Evolutionary conservation across 108 stramenopile species (phyloP), one percentile per base, ranked within the genome.

Genomic region (Cyclostephanos tholiformis): DNA sequence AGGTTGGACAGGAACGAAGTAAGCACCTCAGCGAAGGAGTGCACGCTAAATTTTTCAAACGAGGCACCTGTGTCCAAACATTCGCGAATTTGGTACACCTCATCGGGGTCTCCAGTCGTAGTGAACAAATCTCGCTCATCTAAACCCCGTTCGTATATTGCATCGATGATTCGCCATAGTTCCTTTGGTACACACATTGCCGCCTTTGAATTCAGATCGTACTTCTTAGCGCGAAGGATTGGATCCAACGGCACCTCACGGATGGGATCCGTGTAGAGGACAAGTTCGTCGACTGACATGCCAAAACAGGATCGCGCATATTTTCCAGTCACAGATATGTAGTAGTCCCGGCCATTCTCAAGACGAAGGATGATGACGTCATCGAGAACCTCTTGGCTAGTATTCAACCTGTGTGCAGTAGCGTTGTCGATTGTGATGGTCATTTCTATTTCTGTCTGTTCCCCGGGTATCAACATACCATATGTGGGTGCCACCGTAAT

Each of bases 141-240:
- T 56, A 96, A 51, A 13, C 95, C 95, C 39, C 88, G 89, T 59
- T 88, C 87, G 68, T 84, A 86, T 63, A 98, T 94, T 20, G 96
- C 97, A 79, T 97, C 97, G 43, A 99, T 86, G 55, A 98, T 84
- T 22, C 98, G 80, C 97, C 96, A 98, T 20, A 98, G 68, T 74
- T 98, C 97, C 77, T 97, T 98, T 8, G 99, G 99, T 39, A 99
- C 86, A 65, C 91, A 91, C 65, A 97, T 81, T 16, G 89, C 93
- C 52, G 88, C 80, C 38, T 78, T 82, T 5, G 90, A 64, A 65
- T 72, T 86, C 49, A 77, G 69, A 11, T 85, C 86, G 58, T 83
- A 86, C 46, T 89, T 83, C 60, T 88, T 88, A 27, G 89, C 89
- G 10, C 91, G 84, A 72, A 85, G 73, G 69, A 94, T 88, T 2